Percentiles rank a stretch among this genome's conserved stretches.
Conservation (phyloP, 2,329 filamentous ascomycete genomes). For the Curvularia hawaiiensis region DNA sequence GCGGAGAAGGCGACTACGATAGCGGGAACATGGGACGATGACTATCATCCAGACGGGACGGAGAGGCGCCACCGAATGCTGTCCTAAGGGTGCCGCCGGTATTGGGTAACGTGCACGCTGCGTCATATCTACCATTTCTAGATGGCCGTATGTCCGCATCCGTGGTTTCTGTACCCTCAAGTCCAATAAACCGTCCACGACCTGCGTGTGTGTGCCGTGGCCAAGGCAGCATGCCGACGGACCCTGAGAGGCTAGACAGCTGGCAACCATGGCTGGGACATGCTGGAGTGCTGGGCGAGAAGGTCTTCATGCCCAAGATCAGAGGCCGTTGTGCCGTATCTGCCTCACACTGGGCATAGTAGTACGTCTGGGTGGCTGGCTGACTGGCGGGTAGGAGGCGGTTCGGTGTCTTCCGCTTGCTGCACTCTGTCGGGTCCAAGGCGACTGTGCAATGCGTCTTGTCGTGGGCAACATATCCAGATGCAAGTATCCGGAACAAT, state of each 20-base stretch:
- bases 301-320: conserved; percentile 10
- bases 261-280: conserved; percentile 5
- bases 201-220: conserved; percentile 20
- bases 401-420: conserved; percentile 17
- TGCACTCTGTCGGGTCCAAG: conserved; percentile 13
- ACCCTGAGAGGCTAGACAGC: conserved; percentile 10
- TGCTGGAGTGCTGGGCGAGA: conserved; percentile 2
- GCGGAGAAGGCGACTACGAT: conserved; percentile 22
- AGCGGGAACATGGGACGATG: conserved; percentile 30
- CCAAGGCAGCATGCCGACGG: conserved; percentile 18
- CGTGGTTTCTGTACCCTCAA: conserved; percentile 16
- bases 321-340: conserved; percentile 19
- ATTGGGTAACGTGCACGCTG: conserved; percentile 5
- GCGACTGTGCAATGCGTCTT: conserved; percentile 24
- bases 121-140: not conserved
- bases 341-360: conserved; percentile 18
- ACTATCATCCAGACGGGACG: conserved; percentile 20
- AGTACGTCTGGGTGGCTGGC: too few species aligned
- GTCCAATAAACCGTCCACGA: conserved; percentile 16
- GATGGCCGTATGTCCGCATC: conserved; percentile 13
- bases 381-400: too few species aligned
- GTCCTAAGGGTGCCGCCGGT: conserved; percentile 3
- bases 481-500: conserved; percentile 36
- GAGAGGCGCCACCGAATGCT: conserved; percentile 25
- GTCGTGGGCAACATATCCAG: conserved; percentile 16